These are phyloP conservation scores for Xylaria sp. DNA, from an alignment of 2,329 filamentous ascomycete species.

Conservation along the genomic window DNA sequence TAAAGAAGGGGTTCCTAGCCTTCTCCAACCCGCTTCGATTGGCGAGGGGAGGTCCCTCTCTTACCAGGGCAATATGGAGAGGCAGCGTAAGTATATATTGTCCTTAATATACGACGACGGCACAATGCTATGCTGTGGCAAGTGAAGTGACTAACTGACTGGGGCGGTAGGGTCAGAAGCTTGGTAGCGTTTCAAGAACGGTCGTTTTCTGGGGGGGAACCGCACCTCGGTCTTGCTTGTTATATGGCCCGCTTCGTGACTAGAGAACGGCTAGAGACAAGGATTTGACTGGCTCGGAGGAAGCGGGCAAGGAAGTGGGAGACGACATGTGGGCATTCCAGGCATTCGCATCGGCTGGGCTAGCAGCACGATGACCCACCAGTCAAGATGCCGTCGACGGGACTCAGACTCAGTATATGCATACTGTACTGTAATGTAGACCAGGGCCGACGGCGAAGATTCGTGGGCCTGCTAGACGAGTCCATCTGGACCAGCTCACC, in stretches of 20 bases:
- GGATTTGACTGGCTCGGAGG: constrained; percentile 40
- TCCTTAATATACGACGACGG: constrained; percentile 54
- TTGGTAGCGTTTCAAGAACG: constrained; percentile 41
- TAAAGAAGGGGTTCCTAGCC: constrained; percentile 48
- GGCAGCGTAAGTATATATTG: constrained; percentile 57
- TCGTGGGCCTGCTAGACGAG: constrained; percentile 15
- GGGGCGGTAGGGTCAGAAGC: constrained; percentile 42
- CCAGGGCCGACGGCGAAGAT: neutral
- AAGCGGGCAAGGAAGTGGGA: constrained; percentile 40
- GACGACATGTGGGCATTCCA: constrained; percentile 38
- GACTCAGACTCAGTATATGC: constrained; percentile 21
- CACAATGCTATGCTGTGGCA: constrained; percentile 44
- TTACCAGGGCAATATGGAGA: constrained; percentile 54
- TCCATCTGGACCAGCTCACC: constrained; percentile 7
- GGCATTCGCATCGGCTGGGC: constrained; percentile 36
- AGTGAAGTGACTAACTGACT: constrained; percentile 41
- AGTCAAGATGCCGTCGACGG: constrained; percentile 35
- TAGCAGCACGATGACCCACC: constrained; percentile 40
- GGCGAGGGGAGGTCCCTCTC: constrained; percentile 48
- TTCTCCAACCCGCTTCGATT: constrained; percentile 51
- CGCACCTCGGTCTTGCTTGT: constrained; percentile 42
- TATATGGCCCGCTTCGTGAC: constrained; percentile 46
- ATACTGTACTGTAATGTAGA: constrained; percentile 4
- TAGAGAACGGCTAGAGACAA: constrained; percentile 39
- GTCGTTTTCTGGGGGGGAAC: constrained; percentile 37